phyloP scores from a whole-genome alignment of 2,329 filamentous ascomycete species.

The Daldinia sp. region DNA sequence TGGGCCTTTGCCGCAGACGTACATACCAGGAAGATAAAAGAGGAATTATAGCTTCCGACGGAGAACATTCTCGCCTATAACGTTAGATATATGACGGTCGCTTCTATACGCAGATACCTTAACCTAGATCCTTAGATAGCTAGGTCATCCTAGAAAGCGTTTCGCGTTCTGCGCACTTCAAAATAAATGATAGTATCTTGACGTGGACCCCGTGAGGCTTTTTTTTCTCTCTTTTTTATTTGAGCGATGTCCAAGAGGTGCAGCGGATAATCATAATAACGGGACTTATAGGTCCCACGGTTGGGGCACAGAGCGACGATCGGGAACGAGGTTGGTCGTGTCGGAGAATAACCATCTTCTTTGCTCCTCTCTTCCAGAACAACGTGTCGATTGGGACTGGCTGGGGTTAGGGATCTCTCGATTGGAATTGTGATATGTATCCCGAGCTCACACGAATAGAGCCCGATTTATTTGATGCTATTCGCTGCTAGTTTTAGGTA shows the following conservation, averaged over 20 bases:
- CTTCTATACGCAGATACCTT: not conserved
- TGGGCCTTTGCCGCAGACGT: not conserved
- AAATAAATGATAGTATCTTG: not conserved
- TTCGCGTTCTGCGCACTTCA: too few species aligned
- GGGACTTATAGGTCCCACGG: constrained; percentile 24
- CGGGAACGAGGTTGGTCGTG: constrained; percentile 17
- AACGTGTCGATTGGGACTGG: constrained; percentile 27
- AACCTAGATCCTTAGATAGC: too few species aligned
- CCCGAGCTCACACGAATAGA: constrained; percentile 3
- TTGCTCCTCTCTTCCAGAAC: constrained; percentile 31
- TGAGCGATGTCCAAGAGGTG: not conserved
- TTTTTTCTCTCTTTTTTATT: too few species aligned
- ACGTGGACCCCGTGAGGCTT: constrained; percentile 8
- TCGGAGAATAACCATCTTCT: constrained; percentile 33
- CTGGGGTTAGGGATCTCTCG: constrained; percentile 14
- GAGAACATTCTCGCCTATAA: not conserved
- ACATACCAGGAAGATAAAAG: not conserved
- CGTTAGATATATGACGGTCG: not conserved
- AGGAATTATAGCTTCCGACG: not conserved
- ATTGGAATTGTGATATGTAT: constrained; percentile 20
- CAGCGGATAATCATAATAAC: constrained; percentile 12
- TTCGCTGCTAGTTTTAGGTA: too few species aligned
- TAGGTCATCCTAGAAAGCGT: not conserved
- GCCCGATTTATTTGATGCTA: not conserved
- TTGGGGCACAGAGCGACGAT: constrained; percentile 24